phyloP scores from a whole-genome alignment of 208 protist species.

The Leptomonas pyrrhocoris region DNA sequence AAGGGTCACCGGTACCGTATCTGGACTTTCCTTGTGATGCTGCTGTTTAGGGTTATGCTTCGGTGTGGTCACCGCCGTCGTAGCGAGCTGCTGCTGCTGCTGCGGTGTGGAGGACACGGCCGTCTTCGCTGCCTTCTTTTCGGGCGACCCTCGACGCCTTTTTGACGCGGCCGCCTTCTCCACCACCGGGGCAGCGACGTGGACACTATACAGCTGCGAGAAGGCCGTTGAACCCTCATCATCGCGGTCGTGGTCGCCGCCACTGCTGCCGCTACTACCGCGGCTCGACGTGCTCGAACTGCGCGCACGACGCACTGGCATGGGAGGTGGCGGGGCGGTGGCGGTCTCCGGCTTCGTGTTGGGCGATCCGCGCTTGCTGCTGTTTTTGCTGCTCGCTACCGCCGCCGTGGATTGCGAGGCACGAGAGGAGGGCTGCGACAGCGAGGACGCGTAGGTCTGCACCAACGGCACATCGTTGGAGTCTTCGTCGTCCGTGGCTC shows the following conservation, averaged over 20 bases:
- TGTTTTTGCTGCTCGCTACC: constrained; percentile 5
- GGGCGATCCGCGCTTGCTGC: constrained; percentile 21
- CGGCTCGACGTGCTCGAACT: neutral
- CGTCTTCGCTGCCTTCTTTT: constrained; percentile 18
- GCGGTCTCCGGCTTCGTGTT: neutral
- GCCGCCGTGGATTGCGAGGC: constrained; percentile 9
- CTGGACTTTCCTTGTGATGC: constrained; percentile 20
- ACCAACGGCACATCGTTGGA: constrained; percentile 21
- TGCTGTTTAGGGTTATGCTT: constrained; percentile 15
- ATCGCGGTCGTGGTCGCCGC: neutral
- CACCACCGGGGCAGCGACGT: neutral
- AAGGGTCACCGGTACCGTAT: constrained; percentile 31
- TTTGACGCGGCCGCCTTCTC: constrained; percentile 4
- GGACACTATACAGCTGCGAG: constrained; percentile 17
- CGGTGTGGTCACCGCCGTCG: neutral
- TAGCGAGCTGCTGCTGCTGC: neutral
- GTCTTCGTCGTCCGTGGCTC: neutral
- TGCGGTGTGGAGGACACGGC: neutral
- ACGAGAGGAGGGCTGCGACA: constrained; percentile 6
- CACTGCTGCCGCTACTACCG: neutral
- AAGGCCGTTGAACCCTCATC: constrained; percentile 17
- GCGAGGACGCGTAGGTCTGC: constrained; percentile 3
- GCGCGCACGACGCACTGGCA: constrained; percentile 4
- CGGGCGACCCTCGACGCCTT: constrained; percentile 20
- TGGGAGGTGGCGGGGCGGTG: neutral